Evolutionary conservation across 169 alveolate species (phyloP), one percentile per base, ranked within the genome.

Genomic region (Plasmodium vinckei): DNA sequence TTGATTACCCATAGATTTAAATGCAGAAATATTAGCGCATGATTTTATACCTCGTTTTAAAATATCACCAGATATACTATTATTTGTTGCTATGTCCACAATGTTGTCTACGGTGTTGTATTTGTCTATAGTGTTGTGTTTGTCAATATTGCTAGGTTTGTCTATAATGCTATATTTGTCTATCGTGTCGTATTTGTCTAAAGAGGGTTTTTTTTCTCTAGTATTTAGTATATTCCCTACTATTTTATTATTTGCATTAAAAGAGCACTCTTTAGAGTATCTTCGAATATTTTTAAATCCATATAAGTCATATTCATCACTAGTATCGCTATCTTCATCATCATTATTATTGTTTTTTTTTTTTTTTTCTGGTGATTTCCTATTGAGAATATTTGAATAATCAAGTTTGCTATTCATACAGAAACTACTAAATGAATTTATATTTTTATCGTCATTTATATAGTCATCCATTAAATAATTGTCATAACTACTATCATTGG

Each of bases 21-120:
- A 44, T 19, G 61, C 15, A 1, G 87, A 56, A 1, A 60, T 46
- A 19, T 47, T 61, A 0, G 19, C 46, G 39, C 54, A 73, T 12
- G 73, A 59, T 46, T 44, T 73, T 46, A 73, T 44, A 15, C 39
- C 73, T 5, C 46, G 42, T 59, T 73, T 73, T 9, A 73, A 73
- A 21, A 19, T 60, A n/a, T 60, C 63, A 9, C 13, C 44, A n/a
- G 25, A 19, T 25, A n/a, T 33, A 72, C 44, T 56, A 49, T 72
- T 49, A 33, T 59, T 54, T 23, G 15, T 10, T 6, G 65, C 57
- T 60, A 23, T 54, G 25, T 19, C 25, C 13, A 51, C 17, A 6
- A 44, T 59, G 59, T 65, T 23, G 7, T n/a, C 46, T 13, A 60
- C 23, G 10, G 70, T 33, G 33, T 27, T 60, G n/a, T 73, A 60